Evolutionary conservation across 257 asterid genomes (phyloP).

Genomic region (Plectranthus barbatus): DNA sequence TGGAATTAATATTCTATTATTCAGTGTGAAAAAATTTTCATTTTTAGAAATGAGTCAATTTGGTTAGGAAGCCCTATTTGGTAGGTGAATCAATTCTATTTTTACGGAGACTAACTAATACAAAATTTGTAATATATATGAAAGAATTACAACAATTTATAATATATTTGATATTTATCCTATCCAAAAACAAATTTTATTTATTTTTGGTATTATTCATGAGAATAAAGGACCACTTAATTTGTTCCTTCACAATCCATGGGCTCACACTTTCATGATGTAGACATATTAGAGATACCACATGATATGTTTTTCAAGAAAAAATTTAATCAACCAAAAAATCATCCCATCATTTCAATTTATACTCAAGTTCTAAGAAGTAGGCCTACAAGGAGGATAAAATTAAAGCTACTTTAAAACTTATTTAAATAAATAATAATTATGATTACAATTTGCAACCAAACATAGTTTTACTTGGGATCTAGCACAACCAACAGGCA

Average conservation of each 20-base stretch:
- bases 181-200: too few species aligned
- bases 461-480: too few species aligned
- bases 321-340: background rate
- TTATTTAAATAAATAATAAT: background rate
- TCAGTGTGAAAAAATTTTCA: too few species aligned
- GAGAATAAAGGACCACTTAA: constrained; percentile 16
- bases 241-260: background rate
- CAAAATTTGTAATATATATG: too few species aligned
- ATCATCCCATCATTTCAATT: background rate
- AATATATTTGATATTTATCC: too few species aligned
- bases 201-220: background rate
- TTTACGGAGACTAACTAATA: too few species aligned
- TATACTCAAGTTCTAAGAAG: background rate
- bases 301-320: constrained; percentile 16
- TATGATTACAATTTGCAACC: background rate
- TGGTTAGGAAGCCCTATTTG: too few species aligned
- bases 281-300: constrained; percentile 7
- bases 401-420: background rate
- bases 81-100: too few species aligned
- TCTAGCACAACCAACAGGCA: background rate
- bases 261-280: background rate
- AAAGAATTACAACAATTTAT: too few species aligned
- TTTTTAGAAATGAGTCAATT: too few species aligned
- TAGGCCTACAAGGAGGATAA: background rate
- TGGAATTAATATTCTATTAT: too few species aligned